phyloP scores from a whole-genome alignment of 306 rosid genomes.

The Prunus davidiana region DNA sequence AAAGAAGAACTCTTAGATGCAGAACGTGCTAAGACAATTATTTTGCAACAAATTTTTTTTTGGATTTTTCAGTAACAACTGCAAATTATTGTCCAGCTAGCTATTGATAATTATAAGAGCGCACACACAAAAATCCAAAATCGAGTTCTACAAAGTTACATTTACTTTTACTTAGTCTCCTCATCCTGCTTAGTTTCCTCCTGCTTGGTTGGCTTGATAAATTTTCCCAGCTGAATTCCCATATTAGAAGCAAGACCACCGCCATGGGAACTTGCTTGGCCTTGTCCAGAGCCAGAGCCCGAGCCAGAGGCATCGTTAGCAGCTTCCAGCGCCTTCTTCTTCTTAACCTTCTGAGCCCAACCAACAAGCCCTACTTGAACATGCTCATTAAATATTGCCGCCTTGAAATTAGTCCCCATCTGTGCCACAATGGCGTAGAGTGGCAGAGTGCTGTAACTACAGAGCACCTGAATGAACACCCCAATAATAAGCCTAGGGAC shows the following conservation, averaged over 20 bases:
- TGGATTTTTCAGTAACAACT: neutral
- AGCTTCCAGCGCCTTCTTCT: constrained; percentile 41
- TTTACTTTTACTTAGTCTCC: neutral
- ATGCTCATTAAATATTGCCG: constrained; percentile 78
- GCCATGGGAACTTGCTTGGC: constrained; percentile 35
- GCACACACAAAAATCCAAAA: neutral
- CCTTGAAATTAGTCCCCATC: constrained; percentile 87
- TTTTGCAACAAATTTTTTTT: neutral
- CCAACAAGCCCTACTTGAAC: constrained; percentile 72
- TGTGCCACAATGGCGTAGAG: constrained; percentile 90
- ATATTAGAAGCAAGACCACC: constrained; percentile 1
- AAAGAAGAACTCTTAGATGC: too few species aligned
- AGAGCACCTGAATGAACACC: constrained; percentile 78
- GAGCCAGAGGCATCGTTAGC: constrained; percentile 14
- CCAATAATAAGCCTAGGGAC: constrained; percentile 86
- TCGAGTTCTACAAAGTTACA: neutral
- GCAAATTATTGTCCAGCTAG: neutral
- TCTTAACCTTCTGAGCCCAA: constrained; percentile 78
- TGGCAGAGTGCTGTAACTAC: constrained; percentile 95
- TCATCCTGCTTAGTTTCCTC: constrained; percentile 4
- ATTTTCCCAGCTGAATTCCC: constrained; percentile 54
- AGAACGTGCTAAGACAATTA: neutral
- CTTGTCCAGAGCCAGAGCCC: constrained; percentile 8
- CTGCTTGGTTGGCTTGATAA: constrained; percentile 20
- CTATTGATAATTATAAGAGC: neutral